Base-by-base conservation (phyloP, 2,329 filamentous ascomycete species). In the Cucurbitaria berberidis region DNA sequence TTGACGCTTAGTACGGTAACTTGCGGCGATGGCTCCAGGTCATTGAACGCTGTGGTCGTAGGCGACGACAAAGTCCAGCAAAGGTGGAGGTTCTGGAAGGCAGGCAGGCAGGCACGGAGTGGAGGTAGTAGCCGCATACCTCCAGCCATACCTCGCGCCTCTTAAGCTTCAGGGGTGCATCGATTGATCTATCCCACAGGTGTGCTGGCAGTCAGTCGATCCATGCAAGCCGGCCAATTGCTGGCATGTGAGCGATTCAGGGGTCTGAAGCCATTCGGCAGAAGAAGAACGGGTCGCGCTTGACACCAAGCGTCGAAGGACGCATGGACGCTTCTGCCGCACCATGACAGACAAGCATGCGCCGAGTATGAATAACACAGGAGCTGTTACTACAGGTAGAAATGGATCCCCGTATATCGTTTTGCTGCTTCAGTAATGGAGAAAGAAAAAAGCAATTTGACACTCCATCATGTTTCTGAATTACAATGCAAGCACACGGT, bases 121-220 rank as follows among this genome's bases (percentile, higher is more conserved):
- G 19, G 19, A 39, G 48, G 45, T 45, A n/a, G n/a, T n/a, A n/a
- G n/a, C n/a, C n/a, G n/a, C n/a, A n/a, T n/a, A n/a, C n/a, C n/a
- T n/a, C n/a, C n/a, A n/a, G n/a, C n/a, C n/a, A 48, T 50, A 50
- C 18, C 38, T 34, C 45, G 35, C 29, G 24, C 48, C 29, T 51
- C 52, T 52, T 60, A 57, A 54, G 43, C 34, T 13, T 44, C 38
- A 45, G 45, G 47, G 47, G 40, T 55, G 38, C 44, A 49, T 55
- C 26, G 55, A 52, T 9, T n/a, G n/a, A n/a, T 43, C 48, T 54
- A 45, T 51, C 47, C 48, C 45, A 48, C 55, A 45, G 52, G 46
- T 47, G 49, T 53, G 52, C 42, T 47, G 53, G 48, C 59, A 40
- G 50, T 45, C 39, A 51, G 45, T 35, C 45, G 32, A 39, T 30